These are phyloP conservation scores for Annulohypoxylon moriforme DNA, from an alignment of 495 filamentous ascomycete species.

Conservation along the genomic window DNA sequence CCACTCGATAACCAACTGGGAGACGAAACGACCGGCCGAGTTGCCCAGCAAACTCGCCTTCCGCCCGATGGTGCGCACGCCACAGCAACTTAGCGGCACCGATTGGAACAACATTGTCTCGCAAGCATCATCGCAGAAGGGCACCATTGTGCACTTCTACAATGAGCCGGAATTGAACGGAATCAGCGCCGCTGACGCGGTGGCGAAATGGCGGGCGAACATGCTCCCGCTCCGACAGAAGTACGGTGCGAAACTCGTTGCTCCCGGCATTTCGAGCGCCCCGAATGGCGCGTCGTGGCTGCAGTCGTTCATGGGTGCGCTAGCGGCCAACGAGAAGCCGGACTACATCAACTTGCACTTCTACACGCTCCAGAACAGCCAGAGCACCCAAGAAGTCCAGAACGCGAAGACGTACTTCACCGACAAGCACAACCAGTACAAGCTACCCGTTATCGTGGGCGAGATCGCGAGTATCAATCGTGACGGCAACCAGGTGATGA, in stretches of 20 bases:
- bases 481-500: slow-evolving; percentile 46
- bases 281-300: slow-evolving; percentile 50
- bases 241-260: slow-evolving; percentile 52
- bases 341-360: slow-evolving; percentile 58
- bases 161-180: slow-evolving; percentile 57
- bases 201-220: slow-evolving; percentile 47
- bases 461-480: slow-evolving; percentile 55
- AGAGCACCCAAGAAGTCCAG: slow-evolving; percentile 47
- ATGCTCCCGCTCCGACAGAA: slow-evolving; percentile 49
- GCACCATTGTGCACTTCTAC: slow-evolving; percentile 53
- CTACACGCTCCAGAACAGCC: slow-evolving; percentile 50
- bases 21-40: slow-evolving; percentile 54
- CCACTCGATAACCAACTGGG: slow-evolving; percentile 54
- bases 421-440: slow-evolving; percentile 46
- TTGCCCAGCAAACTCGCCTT: slow-evolving; percentile 51
- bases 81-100: slow-evolving; percentile 48
- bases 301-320: slow-evolving; percentile 51
- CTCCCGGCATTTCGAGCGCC: slow-evolving; percentile 52
- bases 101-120: slow-evolving; percentile 50
- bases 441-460: slow-evolving; percentile 50
- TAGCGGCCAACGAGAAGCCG: slow-evolving; percentile 46
- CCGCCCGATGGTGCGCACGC: slow-evolving; percentile 52
- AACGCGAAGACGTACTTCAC: slow-evolving; percentile 38
- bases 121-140: slow-evolving; percentile 20
- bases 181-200: slow-evolving; percentile 50